Evolutionary conservation across 129 eudicot species (phyloP), one percentile per base, ranked within the genome.

Genomic region (Lonicera japonica): DNA sequence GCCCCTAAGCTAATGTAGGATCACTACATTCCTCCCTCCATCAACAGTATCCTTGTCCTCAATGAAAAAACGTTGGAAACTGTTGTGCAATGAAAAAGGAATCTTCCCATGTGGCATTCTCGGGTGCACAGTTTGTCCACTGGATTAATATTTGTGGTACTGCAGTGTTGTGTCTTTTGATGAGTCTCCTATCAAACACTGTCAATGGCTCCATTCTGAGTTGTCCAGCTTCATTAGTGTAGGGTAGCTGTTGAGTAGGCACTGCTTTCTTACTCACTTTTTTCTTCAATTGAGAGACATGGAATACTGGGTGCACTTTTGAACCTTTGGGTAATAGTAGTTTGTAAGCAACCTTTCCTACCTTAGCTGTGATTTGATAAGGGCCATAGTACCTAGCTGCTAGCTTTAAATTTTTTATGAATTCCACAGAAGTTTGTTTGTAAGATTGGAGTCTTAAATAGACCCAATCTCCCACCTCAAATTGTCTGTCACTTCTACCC

Each of bases 401-500:
- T 10, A 43, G 8, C 8, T 43, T 43, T 2, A 8, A 1, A 11
- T 43, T 43, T 43, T 14, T 43, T 43, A 10, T 1, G 5, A 43
- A 8, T 10, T 10, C 43, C 43, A 38, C 43, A 4, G 50, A 8
- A 43, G 13, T 10, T 43, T 23, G 25, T 55, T 4, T 29, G 6
- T 55, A 55, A 21, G 25, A 18, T 43, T 46, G 55, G 17, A 25
- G 56, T 10, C 21, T 45, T 13, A 61, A 53, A 63, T 41, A 63
- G 1, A 43, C 68, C 34, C 17, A 45, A 20, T 43, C 55, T 0
- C 56, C 68, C 5, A 18, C 40, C 0, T 17, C 8, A 46, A 63
- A 63, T 21, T 45, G 56, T 48, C 68, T 63, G 5, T 65, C 60
- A 65, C 23, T 48, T 24, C 70, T 24, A 1, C 23, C 22, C 20